A percentile compares a stretch with the other conserved stretches of the same genome.
These are phyloP conservation scores for Naganishia friedmannii DNA, from an alignment of 768 basidiomycete genomes.

Conservation along the genomic window DNA sequence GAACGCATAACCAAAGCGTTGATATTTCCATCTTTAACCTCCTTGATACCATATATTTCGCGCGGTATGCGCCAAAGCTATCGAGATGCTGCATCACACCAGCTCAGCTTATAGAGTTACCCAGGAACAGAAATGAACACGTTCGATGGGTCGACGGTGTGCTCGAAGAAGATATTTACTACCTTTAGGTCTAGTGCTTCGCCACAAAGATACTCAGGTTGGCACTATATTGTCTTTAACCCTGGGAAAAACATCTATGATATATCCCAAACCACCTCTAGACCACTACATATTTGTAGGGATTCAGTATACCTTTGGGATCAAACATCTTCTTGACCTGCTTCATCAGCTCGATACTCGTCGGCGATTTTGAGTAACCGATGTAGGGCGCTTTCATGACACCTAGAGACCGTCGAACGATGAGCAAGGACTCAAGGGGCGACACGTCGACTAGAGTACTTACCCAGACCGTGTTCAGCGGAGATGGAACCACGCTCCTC, in stretches of 20 bases:
- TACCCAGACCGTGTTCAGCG: conserved; percentile 87
- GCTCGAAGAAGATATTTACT: no score
- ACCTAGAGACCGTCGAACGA: conserved; percentile 49
- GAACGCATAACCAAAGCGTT: no score
- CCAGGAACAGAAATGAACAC: no score
- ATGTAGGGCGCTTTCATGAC: conserved; percentile 89
- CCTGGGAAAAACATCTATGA: not conserved
- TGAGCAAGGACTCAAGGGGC: not conserved
- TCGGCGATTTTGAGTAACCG: conserved; percentile 74
- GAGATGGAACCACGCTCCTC: conserved; percentile 80
- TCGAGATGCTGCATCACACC: no score
- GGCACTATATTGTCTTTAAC: not conserved
- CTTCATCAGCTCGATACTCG: conserved; percentile 84
- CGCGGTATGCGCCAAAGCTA: no score
- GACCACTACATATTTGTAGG: conserved; percentile 52
- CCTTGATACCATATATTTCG: no score
- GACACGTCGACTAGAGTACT: not conserved
- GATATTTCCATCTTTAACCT: no score
- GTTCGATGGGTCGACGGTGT: no score
- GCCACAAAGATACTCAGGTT: no score
- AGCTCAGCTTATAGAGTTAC: no score
- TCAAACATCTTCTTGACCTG: conserved; percentile 85
- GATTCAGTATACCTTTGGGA: conserved; percentile 87
- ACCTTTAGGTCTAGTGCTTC: no score
- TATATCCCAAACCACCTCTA: not conserved